These are phyloP conservation scores for Acanthamoeba healyi DNA, from an alignment of 208 protist species.

Conservation along the genomic window DNA sequence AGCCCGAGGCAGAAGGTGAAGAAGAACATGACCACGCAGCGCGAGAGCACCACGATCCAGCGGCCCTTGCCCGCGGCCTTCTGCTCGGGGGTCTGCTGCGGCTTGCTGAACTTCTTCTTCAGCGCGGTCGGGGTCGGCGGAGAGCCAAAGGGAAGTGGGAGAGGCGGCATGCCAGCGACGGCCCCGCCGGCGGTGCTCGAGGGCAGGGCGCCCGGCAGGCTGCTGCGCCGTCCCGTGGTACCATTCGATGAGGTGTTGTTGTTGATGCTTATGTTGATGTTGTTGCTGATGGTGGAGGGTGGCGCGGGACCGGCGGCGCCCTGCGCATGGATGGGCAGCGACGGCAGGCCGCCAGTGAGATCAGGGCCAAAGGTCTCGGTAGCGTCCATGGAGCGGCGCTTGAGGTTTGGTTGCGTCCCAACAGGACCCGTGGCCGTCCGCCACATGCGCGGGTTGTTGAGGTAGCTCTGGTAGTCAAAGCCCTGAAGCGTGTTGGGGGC, in stretches of 20 bases:
- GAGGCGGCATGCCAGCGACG: too few species aligned
- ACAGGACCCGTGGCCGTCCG: background rate
- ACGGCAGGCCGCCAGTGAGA: background rate
- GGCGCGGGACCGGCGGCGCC: background rate
- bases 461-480: too few species aligned
- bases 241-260: background rate
- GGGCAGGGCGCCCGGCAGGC: background rate
- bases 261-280: conserved; percentile 13
- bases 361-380: too few species aligned
- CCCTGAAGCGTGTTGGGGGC: background rate
- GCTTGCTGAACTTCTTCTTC: background rate
- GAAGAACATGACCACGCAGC: conserved; percentile 17
- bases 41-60: conserved; percentile 18
- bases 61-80: conserved; percentile 6
- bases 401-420: too few species aligned
- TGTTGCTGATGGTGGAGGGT: too few species aligned
- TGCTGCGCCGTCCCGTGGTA: background rate
- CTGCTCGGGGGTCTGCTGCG: background rate
- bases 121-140: background rate
- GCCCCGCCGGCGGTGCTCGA: too few species aligned
- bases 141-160: too few species aligned
- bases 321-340: too few species aligned
- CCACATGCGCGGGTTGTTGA: background rate
- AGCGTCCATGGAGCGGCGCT: background rate
- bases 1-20: background rate